Evolutionary conservation across 1,284 basidiomycete genomes (phyloP).

Genomic region (Cutaneotrichosporon cutaneum): DNA sequence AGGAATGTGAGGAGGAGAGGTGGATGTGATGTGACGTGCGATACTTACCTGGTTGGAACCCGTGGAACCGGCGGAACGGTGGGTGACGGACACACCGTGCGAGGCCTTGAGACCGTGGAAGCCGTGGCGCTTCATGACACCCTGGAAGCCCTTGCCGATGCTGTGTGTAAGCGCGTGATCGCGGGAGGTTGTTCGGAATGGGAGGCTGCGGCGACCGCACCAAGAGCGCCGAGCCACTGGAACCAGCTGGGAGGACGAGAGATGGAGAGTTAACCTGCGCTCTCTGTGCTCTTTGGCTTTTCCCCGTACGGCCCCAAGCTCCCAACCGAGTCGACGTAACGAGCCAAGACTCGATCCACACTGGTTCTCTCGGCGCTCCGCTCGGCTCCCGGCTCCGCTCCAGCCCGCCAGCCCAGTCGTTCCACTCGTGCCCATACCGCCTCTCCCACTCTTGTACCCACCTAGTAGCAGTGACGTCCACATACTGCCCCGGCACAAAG

Average conservation of each 20-base stretch:
- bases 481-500: conserved; percentile 95
- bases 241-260: too few relatives aligned
- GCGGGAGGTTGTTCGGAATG: too few relatives aligned
- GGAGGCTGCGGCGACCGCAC: too few relatives aligned
- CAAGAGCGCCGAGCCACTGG: too few relatives aligned
- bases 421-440: too few relatives aligned
- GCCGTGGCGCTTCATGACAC: conserved; percentile 94
- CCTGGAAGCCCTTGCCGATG: conserved; percentile 95
- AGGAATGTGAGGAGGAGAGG: too few relatives aligned
- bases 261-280: neutral
- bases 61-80: conserved; percentile 89
- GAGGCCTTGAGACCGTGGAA: conserved; percentile 89
- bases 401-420: too few relatives aligned
- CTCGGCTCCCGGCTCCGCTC: too few relatives aligned
- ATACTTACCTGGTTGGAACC: conserved; percentile 83
- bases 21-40: neutral
- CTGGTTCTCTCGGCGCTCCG: too few relatives aligned
- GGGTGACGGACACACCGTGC: conserved; percentile 94
- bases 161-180: conserved; percentile 55
- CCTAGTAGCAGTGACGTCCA: conserved; percentile 92
- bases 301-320: too few relatives aligned
- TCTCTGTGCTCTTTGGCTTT: too few relatives aligned
- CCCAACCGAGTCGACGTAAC: neutral
- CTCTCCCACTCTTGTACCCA: conserved; percentile 55
- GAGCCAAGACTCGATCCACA: too few relatives aligned